Conservation (phyloP, 306 rosid species). For the Vigna nakashimae region DNA sequence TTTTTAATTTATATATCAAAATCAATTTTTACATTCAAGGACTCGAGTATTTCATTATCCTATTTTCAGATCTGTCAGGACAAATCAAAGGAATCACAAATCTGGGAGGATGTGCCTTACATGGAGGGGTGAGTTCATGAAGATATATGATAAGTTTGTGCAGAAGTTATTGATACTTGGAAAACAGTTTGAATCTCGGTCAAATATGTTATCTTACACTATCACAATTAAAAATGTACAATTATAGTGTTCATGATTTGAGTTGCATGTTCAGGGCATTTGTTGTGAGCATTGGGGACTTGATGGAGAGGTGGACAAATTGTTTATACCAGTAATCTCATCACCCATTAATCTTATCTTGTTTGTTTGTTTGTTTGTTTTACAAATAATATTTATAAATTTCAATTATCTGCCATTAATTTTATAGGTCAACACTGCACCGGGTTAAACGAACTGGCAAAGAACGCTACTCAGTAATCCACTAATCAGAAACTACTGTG, state of each 20-base stretch:
- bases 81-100: neutral
- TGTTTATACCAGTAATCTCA: slow-evolving; percentile 22
- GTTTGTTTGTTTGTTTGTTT: neutral
- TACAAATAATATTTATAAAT: neutral
- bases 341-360: neutral
- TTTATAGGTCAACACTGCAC: slow-evolving; percentile 19
- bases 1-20: too few relatives aligned
- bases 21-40: neutral
- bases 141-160: neutral
- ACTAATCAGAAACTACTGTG: neutral
- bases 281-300: slow-evolving; percentile 13
- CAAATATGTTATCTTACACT: neutral
- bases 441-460: slow-evolving; percentile 4
- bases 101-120: slow-evolving; percentile 4
- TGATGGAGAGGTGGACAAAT: slow-evolving; percentile 33
- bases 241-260: neutral
- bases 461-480: slow-evolving; percentile 8
- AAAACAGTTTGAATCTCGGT: neutral
- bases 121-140: slow-evolving; percentile 24
- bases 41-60: neutral
- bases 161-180: neutral
- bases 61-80: slow-evolving; percentile 1
- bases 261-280: neutral
- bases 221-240: neutral
- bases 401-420: neutral